These are phyloP conservation scores for Phytophthora syringae DNA, from an alignment of 352 stramenopile genomes.

Conservation along the genomic window DNA sequence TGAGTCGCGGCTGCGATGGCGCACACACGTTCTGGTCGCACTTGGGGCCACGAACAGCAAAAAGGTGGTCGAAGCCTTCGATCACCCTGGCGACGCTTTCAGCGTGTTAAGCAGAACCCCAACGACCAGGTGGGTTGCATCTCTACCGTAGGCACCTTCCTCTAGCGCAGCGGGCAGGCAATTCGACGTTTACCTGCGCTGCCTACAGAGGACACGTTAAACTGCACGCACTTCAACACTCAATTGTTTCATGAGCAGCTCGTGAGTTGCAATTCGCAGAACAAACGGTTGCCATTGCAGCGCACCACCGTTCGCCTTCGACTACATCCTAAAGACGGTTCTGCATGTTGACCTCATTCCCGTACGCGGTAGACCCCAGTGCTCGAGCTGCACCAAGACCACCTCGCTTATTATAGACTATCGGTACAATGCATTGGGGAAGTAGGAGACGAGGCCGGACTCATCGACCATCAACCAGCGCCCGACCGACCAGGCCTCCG, in stretches of 20 bases:
- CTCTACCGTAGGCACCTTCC: not conserved
- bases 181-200: not conserved
- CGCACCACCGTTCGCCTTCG: conserved; percentile 83
- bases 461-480: conserved; percentile 88
- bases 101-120: no score
- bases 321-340: conserved; percentile 89
- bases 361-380: conserved; percentile 62
- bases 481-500: conserved; percentile 64
- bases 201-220: no score
- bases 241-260: no score
- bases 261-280: conserved; percentile 85
- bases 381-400: conserved; percentile 25
- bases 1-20: no score
- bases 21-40: no score
- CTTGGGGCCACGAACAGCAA: no score
- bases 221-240: no score
- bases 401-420: conserved; percentile 35
- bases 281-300: conserved; percentile 90
- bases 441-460: conserved; percentile 55
- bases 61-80: no score
- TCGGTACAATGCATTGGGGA: conserved; percentile 69
- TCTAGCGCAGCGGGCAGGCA: not conserved
- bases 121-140: not conserved
- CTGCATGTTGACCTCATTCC: conserved; percentile 67
- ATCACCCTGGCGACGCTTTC: no score